These are phyloP conservation scores for Penicillium sp. DNA, from an alignment of 2,329 filamentous ascomycete genomes.

Conservation along the genomic window DNA sequence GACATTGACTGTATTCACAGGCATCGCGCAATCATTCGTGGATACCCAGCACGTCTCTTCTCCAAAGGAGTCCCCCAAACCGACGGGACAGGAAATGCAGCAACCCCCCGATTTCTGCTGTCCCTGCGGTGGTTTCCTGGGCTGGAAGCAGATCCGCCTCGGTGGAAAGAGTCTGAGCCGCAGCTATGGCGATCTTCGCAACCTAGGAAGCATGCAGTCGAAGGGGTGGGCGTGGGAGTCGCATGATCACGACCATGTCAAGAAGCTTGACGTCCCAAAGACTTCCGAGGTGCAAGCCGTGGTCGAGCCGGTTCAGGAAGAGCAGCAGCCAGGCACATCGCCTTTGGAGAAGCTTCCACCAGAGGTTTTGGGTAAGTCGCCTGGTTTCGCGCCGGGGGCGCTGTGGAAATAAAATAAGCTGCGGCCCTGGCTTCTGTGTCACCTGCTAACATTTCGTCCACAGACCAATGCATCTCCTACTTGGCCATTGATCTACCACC, in stretches of 20 bases:
- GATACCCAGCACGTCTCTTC: slow-evolving; percentile 33
- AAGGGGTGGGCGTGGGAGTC: slow-evolving; percentile 41
- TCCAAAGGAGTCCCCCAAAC: slow-evolving; percentile 21
- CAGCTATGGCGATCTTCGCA: slow-evolving; percentile 40
- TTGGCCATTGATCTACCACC: slow-evolving; percentile 67
- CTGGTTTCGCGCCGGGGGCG: too few species aligned
- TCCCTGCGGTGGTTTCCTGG: slow-evolving; percentile 41
- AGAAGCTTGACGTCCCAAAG: slow-evolving; percentile 13
- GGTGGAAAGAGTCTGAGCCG: slow-evolving; percentile 40
- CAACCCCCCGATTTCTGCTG: slow-evolving; percentile 41
- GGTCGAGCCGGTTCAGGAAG: slow-evolving; percentile 12
- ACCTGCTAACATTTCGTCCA: slow-evolving; percentile 4
- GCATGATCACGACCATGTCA: slow-evolving; percentile 18
- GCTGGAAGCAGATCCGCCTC: slow-evolving; percentile 42
- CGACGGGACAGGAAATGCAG: slow-evolving; percentile 28
- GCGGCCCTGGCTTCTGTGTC: not conserved
- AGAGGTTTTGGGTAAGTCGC: slow-evolving; percentile 61
- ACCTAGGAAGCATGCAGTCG: slow-evolving; percentile 30
- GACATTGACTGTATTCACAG: slow-evolving; percentile 15
- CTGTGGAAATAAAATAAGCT: not conserved
- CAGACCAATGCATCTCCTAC: slow-evolving; percentile 68
- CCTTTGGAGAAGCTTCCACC: slow-evolving; percentile 62
- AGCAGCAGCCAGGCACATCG: slow-evolving; percentile 35
- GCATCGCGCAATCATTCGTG: slow-evolving; percentile 41
- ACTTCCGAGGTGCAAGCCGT: slow-evolving; percentile 8